A percentile compares a stretch with the other conserved stretches of the same genome.
Evolutionary conservation across 2,329 filamentous ascomycete genomes (phyloP).

Genomic region (Laburnicola sp.): DNA sequence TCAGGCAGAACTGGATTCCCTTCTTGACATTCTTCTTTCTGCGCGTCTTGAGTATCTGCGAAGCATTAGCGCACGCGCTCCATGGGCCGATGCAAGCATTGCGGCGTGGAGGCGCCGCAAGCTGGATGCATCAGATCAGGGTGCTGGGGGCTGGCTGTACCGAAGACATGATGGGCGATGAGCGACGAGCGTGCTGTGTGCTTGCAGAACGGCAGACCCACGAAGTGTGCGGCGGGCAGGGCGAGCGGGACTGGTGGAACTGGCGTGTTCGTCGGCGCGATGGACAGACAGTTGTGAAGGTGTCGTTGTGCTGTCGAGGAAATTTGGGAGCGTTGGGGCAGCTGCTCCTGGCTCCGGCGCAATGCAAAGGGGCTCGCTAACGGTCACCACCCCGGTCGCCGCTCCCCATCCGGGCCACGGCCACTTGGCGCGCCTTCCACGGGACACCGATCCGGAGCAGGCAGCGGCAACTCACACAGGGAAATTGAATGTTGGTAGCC

Average conservation of each 20-base stretch:
- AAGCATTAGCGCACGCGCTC: slow-evolving; percentile 31
- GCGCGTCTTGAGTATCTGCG: slow-evolving; percentile 76
- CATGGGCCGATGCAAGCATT: slow-evolving; percentile 19
- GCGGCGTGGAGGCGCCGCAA: slow-evolving; percentile 24
- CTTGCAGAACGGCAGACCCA: slow-evolving; percentile 22
- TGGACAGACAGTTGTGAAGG: slow-evolving; percentile 24
- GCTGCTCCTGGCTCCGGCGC: slow-evolving; percentile 43
- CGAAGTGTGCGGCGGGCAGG: slow-evolving; percentile 24
- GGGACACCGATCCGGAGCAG: too few species aligned
- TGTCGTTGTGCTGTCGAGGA: slow-evolving; percentile 42
- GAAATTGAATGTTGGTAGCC: too few species aligned
- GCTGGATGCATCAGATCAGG: too few species aligned
- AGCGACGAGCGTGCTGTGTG: slow-evolving; percentile 24
- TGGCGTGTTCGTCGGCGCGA: slow-evolving; percentile 18
- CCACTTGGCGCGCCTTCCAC: too few species aligned
- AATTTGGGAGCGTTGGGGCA: slow-evolving; percentile 48
- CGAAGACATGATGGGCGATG: slow-evolving; percentile 41
- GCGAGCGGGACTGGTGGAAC: slow-evolving; percentile 18
- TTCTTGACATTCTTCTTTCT: slow-evolving; percentile 99
- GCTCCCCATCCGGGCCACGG: slow-evolving; percentile 35
- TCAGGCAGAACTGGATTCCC: slow-evolving; percentile 99
- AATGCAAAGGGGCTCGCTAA: slow-evolving; percentile 48
- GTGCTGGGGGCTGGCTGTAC: slow-evolving; percentile 37
- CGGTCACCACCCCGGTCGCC: slow-evolving; percentile 34
- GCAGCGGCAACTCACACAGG: too few species aligned